phyloP scores from a whole-genome alignment of 345 rosid genomes.

The Reutealis trisperma region DNA sequence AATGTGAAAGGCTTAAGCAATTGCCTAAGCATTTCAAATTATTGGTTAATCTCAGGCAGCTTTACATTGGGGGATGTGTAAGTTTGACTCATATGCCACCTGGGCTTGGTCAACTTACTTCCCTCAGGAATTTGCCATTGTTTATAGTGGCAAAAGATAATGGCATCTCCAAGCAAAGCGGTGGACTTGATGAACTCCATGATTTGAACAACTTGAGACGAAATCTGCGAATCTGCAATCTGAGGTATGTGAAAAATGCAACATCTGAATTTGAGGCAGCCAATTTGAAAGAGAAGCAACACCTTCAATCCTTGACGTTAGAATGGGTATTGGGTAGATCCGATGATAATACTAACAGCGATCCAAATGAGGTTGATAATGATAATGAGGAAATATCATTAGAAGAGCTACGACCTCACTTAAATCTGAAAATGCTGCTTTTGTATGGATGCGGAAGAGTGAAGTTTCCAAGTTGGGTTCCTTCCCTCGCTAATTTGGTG shows the following conservation, averaged over 20 bases:
- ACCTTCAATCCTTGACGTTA: neutral
- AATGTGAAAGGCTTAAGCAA: neutral
- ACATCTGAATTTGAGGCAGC: neutral
- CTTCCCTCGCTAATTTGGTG: slow-evolving; percentile 7
- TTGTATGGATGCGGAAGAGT: neutral
- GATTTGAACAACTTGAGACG: too few species aligned
- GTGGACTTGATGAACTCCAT: too few species aligned
- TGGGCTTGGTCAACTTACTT: neutral
- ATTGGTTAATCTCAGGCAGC: neutral
- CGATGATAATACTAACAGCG: too few species aligned
- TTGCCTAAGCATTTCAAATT: neutral
- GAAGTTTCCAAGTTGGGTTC: slow-evolving; percentile 7
- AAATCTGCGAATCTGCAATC: too few species aligned
- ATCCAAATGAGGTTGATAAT: neutral
- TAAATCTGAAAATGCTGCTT: neutral
- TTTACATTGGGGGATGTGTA: neutral
- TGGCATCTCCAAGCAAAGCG: too few species aligned
- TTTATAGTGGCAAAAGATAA: too few species aligned
- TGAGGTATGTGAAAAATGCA: neutral
- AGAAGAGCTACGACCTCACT: slow-evolving; percentile 2
- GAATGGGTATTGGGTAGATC: neutral
- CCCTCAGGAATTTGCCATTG: too few species aligned
- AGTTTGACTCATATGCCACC: slow-evolving; percentile 12
- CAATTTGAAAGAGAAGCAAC: neutral
- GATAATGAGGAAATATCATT: neutral